phyloP scores from a whole-genome alignment of 2,329 filamentous ascomycete genomes.

The Beauveria varroae region DNA sequence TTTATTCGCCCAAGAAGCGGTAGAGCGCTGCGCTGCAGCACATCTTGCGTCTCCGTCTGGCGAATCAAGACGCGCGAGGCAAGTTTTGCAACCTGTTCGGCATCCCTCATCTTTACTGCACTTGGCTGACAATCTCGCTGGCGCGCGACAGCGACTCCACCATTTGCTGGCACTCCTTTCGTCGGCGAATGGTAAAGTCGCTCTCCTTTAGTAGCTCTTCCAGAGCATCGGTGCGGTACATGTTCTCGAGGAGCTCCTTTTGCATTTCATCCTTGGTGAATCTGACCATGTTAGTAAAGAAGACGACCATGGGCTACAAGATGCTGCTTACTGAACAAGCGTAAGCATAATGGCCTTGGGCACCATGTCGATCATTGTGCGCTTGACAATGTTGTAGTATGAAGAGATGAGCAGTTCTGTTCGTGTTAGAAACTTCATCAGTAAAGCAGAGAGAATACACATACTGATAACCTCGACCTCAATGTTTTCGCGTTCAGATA shows the following conservation, averaged over 20 bases:
- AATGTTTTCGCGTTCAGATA: conserved; percentile 89
- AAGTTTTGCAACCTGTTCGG: not conserved
- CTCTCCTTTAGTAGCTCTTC: conserved; percentile 96
- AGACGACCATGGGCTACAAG: too few species aligned
- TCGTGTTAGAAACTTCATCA: not conserved
- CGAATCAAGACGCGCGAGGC: not conserved
- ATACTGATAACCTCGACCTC: conserved; percentile 97
- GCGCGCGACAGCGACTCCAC: conserved; percentile 86
- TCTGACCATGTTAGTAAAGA: conserved; percentile 35
- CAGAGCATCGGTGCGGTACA: conserved; percentile 86
- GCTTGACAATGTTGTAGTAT: conserved; percentile 96
- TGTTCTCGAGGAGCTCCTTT: conserved; percentile 88
- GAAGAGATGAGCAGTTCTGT: conserved; percentile 88
- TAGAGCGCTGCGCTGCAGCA: not conserved
- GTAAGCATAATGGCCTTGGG: conserved; percentile 98
- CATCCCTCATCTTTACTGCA: conserved; percentile 40
- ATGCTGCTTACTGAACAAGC: conserved; percentile 72
- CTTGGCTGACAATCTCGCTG: conserved; percentile 89
- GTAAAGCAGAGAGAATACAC: conserved; percentile 26
- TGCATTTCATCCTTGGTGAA: conserved; percentile 99
- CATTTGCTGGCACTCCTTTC: conserved; percentile 99
- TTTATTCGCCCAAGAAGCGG: not conserved
- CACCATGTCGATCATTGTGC: conserved; percentile 99
- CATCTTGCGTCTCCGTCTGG: not conserved
- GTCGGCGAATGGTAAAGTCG: conserved; percentile 87